Conservation (phyloP, 2,329 filamentous ascomycete species). For the Neofusicoccum parvum region DNA sequence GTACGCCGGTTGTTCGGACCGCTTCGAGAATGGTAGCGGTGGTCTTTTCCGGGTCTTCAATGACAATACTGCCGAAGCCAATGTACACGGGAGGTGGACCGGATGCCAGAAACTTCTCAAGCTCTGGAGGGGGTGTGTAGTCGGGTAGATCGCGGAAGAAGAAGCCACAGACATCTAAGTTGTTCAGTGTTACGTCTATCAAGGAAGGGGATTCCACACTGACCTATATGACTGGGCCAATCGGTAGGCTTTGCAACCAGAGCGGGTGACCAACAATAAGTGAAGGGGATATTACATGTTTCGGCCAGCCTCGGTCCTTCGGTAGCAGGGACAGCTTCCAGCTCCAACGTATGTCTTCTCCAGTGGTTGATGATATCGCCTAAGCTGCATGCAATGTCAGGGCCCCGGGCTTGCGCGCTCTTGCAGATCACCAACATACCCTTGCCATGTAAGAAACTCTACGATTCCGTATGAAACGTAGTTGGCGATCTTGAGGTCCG, state of each 20-base stretch:
- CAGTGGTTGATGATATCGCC: conserved; percentile 52
- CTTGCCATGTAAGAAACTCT: conserved; percentile 55
- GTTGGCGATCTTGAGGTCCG: conserved; percentile 42
- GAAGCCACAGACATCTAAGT: conserved; percentile 45
- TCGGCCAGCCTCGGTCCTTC: conserved; percentile 42
- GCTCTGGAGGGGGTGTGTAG: conserved; percentile 44
- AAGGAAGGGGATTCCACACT: not conserved
- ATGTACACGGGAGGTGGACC: conserved; percentile 58
- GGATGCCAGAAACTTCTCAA: conserved; percentile 47
- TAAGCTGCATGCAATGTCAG: conserved; percentile 29
- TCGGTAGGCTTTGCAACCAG: conserved; percentile 46
- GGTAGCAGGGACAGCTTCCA: conserved; percentile 49
- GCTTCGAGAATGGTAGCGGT: conserved; percentile 52
- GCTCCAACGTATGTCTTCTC: conserved; percentile 38
- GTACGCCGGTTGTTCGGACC: conserved; percentile 36
- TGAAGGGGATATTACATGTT: conserved; percentile 44
- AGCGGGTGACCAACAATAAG: conserved; percentile 50
- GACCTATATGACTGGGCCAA: conserved; percentile 43
- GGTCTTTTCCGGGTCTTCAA: conserved; percentile 52
- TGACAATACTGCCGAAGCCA: conserved; percentile 60
- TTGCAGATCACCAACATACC: conserved; percentile 30
- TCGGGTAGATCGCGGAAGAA: conserved; percentile 44
- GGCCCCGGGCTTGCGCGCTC: not conserved
- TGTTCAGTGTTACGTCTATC: not conserved
- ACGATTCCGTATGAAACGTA: conserved; percentile 52